Evolutionary conservation across 2,329 filamentous ascomycete genomes (phyloP).

Genomic region (Monilinia vaccinii-corymbosi): DNA sequence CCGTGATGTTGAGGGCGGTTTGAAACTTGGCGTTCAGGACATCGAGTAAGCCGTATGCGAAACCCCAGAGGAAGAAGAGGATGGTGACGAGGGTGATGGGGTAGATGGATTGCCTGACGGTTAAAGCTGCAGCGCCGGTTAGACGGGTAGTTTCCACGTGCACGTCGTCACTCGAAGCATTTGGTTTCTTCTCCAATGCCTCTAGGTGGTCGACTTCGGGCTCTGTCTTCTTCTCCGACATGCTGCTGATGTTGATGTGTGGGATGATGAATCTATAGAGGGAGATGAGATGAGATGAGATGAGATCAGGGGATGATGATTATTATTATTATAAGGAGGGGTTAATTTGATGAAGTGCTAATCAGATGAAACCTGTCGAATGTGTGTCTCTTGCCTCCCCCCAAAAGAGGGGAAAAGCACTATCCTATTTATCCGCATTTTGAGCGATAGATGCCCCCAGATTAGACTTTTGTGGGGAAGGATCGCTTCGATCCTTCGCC

Average conservation of each 20-base stretch:
- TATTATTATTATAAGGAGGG: background rate
- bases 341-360: background rate
- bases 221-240: slow-evolving; percentile 3
- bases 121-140: background rate
- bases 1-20: slow-evolving; percentile 50
- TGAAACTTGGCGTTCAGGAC: slow-evolving; percentile 53
- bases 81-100: slow-evolving; percentile 10
- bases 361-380: background rate
- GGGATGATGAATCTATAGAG: background rate
- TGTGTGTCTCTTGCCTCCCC: background rate
- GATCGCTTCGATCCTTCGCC: background rate
- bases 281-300: background rate
- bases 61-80: slow-evolving; percentile 8
- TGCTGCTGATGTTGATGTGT: background rate
- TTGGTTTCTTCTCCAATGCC: background rate
- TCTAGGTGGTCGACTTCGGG: background rate
- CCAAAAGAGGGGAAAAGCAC: background rate
- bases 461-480: background rate
- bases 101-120: slow-evolving; percentile 7
- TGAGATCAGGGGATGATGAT: background rate
- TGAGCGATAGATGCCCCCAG: background rate
- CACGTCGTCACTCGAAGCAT: background rate
- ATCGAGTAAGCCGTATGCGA: slow-evolving; percentile 74
- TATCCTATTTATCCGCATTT: slow-evolving; percentile 5
- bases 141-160: background rate